Percentiles rank a stretch among this genome's conserved stretches.
phyloP scores from a whole-genome alignment of 2,329 filamentous ascomycete genomes.

The Paracoccidioides lutzii region DNA sequence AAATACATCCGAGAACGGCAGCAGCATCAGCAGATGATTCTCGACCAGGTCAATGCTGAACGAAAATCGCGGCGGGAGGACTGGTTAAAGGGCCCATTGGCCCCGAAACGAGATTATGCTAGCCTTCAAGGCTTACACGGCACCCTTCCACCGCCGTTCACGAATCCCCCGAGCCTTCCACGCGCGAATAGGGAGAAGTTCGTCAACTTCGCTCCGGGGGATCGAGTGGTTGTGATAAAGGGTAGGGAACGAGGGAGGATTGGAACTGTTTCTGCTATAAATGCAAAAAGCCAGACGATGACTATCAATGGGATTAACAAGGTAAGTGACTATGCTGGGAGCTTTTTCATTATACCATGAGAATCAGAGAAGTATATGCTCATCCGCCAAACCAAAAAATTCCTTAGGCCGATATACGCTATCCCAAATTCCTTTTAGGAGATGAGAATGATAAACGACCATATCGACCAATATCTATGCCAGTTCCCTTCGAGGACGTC shows the following conservation, averaged over 20 bases:
- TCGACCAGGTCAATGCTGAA: slow-evolving; percentile 34
- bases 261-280: slow-evolving; percentile 51
- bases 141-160: slow-evolving; percentile 32
- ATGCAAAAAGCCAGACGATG: slow-evolving; percentile 43
- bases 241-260: slow-evolving; percentile 77
- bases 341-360: neutral
- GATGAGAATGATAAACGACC: slow-evolving; percentile 28
- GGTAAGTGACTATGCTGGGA: slow-evolving; percentile 37
- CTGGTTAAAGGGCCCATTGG: slow-evolving; percentile 64
- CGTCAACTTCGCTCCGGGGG: slow-evolving; percentile 53
- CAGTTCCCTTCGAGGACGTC: slow-evolving; percentile 57
- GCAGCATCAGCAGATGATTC: slow-evolving; percentile 21
- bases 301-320: slow-evolving; percentile 50
- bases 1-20: slow-evolving; percentile 18
- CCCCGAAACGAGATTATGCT: slow-evolving; percentile 62
- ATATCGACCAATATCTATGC: slow-evolving; percentile 38
- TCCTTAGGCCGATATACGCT: slow-evolving; percentile 29
- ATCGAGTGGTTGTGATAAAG: slow-evolving; percentile 69
- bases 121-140: slow-evolving; percentile 46
- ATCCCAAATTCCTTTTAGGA: slow-evolving; percentile 25
- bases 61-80: slow-evolving; percentile 55
- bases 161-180: slow-evolving; percentile 29
- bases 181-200: slow-evolving; percentile 31
- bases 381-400: neutral
- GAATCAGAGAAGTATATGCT: neutral